Evolutionary conservation across 345 rosid species (phyloP), one percentile per base, ranked within the genome.

Genomic region (Gossypium turneri): DNA sequence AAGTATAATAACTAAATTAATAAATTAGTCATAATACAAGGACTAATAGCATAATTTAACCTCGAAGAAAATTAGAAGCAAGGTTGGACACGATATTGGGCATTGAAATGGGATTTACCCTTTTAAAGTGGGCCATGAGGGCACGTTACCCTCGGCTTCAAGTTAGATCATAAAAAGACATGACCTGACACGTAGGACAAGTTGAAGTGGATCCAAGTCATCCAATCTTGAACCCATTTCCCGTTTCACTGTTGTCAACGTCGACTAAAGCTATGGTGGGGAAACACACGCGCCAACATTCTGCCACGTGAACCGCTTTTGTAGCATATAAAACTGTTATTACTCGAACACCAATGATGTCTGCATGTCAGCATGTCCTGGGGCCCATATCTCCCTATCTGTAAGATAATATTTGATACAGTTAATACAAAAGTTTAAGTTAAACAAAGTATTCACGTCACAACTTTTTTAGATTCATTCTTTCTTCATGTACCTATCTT

Each of bases 141-240:
- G 41, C 5, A 4, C 7, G 7, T 34, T 34, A 34, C 41, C 41
- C 41, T 34, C 41, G 41, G 7, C 41, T 34, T 0, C 41, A 34
- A 34, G 38, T 34, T 34, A 15, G 55, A 51, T 45, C 7, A 11
- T 45, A 45, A 45, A 8, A 45, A 45, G 2, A 34, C 41, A 34
- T 45, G 62, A 70, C 5, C 10, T 2, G 62, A 53, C 62, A 70
- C 60, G 44, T 51, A 9, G 9, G 57, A 51, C 65, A 67, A 22
- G 70, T 15, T 55, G 85, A 80, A 62, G 76, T 78, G 85, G 78
- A 80, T 80, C 79, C 81, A 2, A 22, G 76, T 83, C 81, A 78
- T 78, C 78, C 52, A 7, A n/a, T 16, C 61, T 66, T 61, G 62
- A 38, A 34, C 41, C 38, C 1, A 34, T 34, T 34, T 34, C 69